Base-by-base conservation (phyloP, 2,329 filamentous ascomycete genomes). In the Alternaria infectoria region DNA sequence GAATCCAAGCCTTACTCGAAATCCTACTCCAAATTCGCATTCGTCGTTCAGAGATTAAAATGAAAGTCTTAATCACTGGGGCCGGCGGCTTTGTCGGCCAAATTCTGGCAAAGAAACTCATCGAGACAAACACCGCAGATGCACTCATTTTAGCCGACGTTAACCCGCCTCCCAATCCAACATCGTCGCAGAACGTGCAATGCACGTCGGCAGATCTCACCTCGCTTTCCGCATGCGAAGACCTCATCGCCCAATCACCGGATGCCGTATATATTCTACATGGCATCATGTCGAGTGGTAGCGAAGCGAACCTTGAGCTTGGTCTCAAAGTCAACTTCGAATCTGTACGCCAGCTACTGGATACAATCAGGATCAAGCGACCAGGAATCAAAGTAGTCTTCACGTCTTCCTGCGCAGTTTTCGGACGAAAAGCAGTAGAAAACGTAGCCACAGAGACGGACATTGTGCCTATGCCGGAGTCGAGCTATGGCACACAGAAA, bases 241-340 rank as follows among this genome's bases (percentile, higher is more conserved):
- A 63, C 1, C 60, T 79, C 8, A 72, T 78, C 17, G 68, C 70
- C 13, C 68, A 69, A 50, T 54, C 61, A n/a, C 77, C 76, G 7
- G 76, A 78, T 69, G 76, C 72, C 5, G 69, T 79, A 13, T 90
- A 88, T 78, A 81, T 89, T 69, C 87, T 90, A 75, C 88, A 90
- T 77, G 88, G 88, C 65, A 89, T 90, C 81, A 90, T 90, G 88
- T 90, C 88, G 0, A 85, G 85, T 12, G 87, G 87, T 6, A 86
- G 87, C 15, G 88, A 90, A 77, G 86, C 86, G 45, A 84, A 89
- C 77, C 87, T 86, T 66, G 85, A 87, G 54, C 80, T 89, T 2
- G 87, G 87, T 3, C 81, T 89, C 64, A 81, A 80, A 44, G 87
- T 90, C 55, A 90, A 90, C 74, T 82, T 90, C 52, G 86, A 90